Base-by-base conservation (phyloP, 345 rosid species). In the Eucalyptus melliodora region DNA sequence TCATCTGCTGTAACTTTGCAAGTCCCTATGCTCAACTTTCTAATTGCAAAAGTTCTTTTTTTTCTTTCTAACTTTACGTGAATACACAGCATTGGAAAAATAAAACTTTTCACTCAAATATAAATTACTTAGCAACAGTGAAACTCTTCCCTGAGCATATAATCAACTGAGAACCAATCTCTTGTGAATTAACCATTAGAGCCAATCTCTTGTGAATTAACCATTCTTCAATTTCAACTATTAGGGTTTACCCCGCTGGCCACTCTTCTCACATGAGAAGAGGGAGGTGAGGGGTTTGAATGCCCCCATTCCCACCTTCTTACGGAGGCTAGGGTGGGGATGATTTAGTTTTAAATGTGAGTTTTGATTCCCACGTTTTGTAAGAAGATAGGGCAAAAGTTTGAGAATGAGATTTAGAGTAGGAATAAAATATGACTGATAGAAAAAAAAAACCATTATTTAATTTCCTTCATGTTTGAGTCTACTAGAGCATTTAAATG, bases 361-460 rank as follows among this genome's bases (percentile, higher is more conserved):
- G 1, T 53, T 53, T 53, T 1, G 1, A 19, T 19, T 53, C 0
- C 0, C 5, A 19, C 2, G 1, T 53, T 9, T 19, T 53, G 5
- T 4, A 53, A 53, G 11, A 53, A 53, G 5, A 53, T 53, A 53
- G 0, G 59, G 0, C 26, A 53, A 53, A 53, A 8, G 24, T 53
- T 3, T 19, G 26, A 53, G 5, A 53, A 53, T 53, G 59, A 19
- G 59, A 53, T 53, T 53, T 53, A 53, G 1, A 53, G 9, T 19
- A 53, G 1, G 5, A 19, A 53, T 19, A 53, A 0, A 8, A 9
- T 53, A 53, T 19, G 4, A 53, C 2, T 2, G 59, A 53, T 53
- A 8, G 9, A 3, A 19, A 53, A 50, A 53, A 53, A 53, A 53
- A 37, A 72, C 5, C 44, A 37, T 62, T 27, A 16, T 62, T 27